Percentiles rank a stretch among this genome's conserved stretches.
phyloP scores from a whole-genome alignment of 2,329 filamentous ascomycete species.

The Ophiognomonia clavigignenti-juglandacearum region DNA sequence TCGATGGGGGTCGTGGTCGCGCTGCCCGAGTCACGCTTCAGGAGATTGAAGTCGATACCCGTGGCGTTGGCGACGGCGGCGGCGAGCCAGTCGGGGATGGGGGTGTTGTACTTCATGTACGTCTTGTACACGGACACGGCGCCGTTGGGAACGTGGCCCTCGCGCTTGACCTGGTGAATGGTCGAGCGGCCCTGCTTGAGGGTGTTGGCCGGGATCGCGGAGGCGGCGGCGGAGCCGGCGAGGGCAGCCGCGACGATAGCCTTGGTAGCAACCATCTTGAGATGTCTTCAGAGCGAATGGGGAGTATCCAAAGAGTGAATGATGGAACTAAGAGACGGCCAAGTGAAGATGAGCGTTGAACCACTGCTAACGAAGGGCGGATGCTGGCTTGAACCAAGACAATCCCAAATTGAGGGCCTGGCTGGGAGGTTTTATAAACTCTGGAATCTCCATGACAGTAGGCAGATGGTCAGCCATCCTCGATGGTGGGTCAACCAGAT shows the following conservation, averaged over 20 bases:
- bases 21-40: conserved; percentile 10
- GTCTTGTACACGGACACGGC: conserved; percentile 18
- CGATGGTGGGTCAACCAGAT: background rate
- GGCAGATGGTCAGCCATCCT: background rate
- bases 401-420: background rate
- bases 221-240: conserved; percentile 12
- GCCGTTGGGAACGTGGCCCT: conserved; percentile 14
- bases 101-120: conserved; percentile 16
- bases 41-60: conserved; percentile 3
- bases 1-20: conserved; percentile 9
- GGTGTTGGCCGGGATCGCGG: conserved; percentile 11
- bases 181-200: conserved; percentile 13
- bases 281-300: background rate
- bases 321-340: background rate
- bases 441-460: background rate
- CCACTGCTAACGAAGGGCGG: conserved; percentile 4
- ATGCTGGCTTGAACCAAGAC: conserved; percentile 3
- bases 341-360: conserved; percentile 3
- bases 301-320: background rate
- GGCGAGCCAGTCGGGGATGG: conserved; percentile 13
- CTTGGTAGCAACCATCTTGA: conserved; percentile 16
- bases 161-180: conserved; percentile 13
- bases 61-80: conserved; percentile 16
- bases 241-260: conserved; percentile 13
- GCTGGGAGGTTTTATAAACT: conserved; percentile 1